Evolutionary conservation across 495 filamentous ascomycete genomes (phyloP).

Genomic region (Letharia lupina): DNA sequence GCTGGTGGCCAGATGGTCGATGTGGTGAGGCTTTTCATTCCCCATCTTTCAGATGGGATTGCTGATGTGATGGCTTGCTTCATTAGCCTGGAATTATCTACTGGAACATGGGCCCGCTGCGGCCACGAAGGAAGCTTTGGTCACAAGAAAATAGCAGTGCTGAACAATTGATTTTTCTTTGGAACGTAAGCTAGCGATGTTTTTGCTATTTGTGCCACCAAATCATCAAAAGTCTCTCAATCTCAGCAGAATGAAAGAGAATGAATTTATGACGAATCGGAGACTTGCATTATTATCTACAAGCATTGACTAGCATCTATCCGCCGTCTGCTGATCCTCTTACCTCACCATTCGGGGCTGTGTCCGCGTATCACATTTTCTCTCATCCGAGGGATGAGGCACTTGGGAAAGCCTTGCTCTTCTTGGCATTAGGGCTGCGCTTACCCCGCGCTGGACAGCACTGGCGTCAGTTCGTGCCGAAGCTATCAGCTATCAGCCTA

Average conservation of each 20-base stretch:
- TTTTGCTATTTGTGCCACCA: too few relatives aligned
- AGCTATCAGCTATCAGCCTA: not conserved
- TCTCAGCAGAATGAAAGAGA: not conserved
- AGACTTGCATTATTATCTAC: not conserved
- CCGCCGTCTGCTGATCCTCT: constrained; percentile 5
- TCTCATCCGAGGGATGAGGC: not conserved
- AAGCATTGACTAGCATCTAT: constrained; percentile 9
- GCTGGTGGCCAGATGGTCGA: not conserved
- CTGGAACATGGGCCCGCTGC: not conserved
- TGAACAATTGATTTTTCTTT: too few relatives aligned
- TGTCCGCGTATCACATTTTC: not conserved
- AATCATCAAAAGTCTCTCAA: not conserved
- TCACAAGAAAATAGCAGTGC: too few relatives aligned
- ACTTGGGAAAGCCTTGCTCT: constrained; percentile 6
- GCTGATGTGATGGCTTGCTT: not conserved
- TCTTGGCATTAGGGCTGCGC: constrained; percentile 17
- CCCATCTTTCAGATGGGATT: not conserved
- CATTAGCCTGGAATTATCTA: not conserved
- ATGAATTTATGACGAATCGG: not conserved
- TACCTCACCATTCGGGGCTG: not conserved
- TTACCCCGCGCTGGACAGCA: not conserved
- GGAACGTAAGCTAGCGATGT: too few relatives aligned
- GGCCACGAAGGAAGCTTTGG: not conserved
- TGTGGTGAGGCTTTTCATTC: not conserved
- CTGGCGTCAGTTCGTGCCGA: not conserved